Base-by-base conservation (phyloP, 768 basidiomycete genomes). In the Hygrocybe punicea region DNA sequence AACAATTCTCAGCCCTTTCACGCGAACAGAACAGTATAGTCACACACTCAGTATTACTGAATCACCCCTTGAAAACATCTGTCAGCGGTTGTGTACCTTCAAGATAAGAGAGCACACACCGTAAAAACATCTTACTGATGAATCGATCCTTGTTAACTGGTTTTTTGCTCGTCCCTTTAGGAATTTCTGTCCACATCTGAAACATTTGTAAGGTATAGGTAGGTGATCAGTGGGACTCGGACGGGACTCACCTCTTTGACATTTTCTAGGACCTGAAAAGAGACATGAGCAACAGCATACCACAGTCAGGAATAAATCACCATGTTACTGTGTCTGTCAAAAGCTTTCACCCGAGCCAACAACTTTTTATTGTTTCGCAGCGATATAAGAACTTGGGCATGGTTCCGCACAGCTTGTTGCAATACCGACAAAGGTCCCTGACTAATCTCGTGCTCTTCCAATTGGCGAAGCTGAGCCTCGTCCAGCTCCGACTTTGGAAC, bases 321-420 rank as follows among this genome's bases (percentile, higher is more conserved):
- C 95, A 99, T 98, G 70, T 99, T 99, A 65, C 92, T 91, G 74
- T 99, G 97, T 69, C 97, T 82, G 73, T 99, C 97, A 70, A 99
- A 99, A 0, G 97, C 97, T 74, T 99, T 99, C 55, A 98, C 95
- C 50, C 95, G 84, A 34, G 92, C 91, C 47, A 94, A 81, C 35
- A 99, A 77, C 73, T 99, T 99, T 79, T 96, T 98, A 82, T 98
- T 98, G 78, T 98, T 99, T 65, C 97, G 81, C 56, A 99, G 80
- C 17, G 94, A 95, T 67, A 99, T 95, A 61, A 99, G 85, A 62
- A 99, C 91, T 77, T 99, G 97, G 11, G 95, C 87, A 73, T 97
- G 93, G 73, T 98, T 96, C 73, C 97, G 83, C 63, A 99, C 97
- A 33, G 95, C 91, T 72, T 97, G 94, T 73, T 99, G 97, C 53